Conservation (phyloP, 805 yeast species). For the Hyphopichia homilentoma region DNA sequence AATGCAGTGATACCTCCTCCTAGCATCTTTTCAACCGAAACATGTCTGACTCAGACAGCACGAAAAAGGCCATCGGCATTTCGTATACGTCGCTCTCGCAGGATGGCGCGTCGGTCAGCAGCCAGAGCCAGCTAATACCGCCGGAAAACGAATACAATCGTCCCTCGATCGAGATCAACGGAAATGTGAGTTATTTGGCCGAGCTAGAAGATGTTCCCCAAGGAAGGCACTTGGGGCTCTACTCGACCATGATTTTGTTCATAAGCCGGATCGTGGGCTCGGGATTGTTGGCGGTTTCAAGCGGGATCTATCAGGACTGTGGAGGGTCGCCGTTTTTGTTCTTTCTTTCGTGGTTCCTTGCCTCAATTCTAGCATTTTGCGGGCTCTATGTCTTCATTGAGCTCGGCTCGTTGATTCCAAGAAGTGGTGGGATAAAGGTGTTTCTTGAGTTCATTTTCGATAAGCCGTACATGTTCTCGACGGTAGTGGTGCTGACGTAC, state of each 20-base stretch:
- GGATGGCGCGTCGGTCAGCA: too few species aligned
- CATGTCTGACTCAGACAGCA: too few species aligned
- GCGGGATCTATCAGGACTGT: conserved; percentile 60
- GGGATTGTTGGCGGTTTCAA: conserved; percentile 72
- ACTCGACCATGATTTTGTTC: conserved; percentile 59
- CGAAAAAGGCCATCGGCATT: too few species aligned
- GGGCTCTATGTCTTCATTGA: conserved; percentile 68
- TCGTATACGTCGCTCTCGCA: too few species aligned
- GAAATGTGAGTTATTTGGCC: conserved; percentile 19
- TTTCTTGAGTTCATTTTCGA: conserved; percentile 66
- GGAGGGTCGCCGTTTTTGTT: conserved; percentile 66
- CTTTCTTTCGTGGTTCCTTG: conserved; percentile 58
- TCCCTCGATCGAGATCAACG: conserved; percentile 7
- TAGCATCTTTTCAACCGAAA: too few species aligned
- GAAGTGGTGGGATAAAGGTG: conserved; percentile 74
- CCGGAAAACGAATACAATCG: conserved; percentile 2
- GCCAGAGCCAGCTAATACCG: neutral
- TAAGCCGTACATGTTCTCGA: conserved; percentile 53
- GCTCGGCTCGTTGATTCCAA: conserved; percentile 65
- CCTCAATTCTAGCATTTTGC: conserved; percentile 59
- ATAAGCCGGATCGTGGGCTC: conserved; percentile 72
- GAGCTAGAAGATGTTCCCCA: conserved; percentile 58
- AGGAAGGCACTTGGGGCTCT: conserved; percentile 70
- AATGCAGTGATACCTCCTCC: too few species aligned
- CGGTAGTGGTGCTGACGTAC: conserved; percentile 47